A percentile compares a stretch with the other conserved stretches of the same genome.
These are phyloP conservation scores for Salix caprea DNA, from an alignment of 345 rosid species.

Conservation along the genomic window DNA sequence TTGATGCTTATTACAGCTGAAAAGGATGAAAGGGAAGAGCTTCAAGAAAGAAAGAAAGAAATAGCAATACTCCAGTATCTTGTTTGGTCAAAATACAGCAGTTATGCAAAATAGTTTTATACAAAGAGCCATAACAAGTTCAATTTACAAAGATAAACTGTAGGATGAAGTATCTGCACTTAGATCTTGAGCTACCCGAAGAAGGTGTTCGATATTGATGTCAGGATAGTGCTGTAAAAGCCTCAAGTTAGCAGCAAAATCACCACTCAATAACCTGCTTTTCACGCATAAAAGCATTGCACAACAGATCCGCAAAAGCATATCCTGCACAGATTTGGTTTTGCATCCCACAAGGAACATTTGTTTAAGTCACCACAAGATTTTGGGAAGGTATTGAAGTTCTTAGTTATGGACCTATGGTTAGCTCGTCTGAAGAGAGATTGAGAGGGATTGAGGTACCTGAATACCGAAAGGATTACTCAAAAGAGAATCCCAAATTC, in stretches of 20 bases:
- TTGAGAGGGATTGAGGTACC: slow-evolving; percentile 28
- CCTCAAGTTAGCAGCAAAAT: slow-evolving; percentile 58
- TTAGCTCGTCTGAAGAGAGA: background rate
- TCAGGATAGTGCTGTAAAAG: slow-evolving; percentile 63
- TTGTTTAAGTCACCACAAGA: background rate
- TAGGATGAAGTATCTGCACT: slow-evolving; percentile 44
- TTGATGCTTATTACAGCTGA: background rate
- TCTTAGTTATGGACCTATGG: too few relatives aligned
- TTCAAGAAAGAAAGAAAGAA: background rate
- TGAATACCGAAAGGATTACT: slow-evolving; percentile 59
- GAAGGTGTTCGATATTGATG: slow-evolving; percentile 47
- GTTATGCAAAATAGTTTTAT: background rate
- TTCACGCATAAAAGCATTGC: slow-evolving; percentile 59
- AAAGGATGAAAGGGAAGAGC: background rate
- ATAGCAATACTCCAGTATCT: background rate
- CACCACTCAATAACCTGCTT: slow-evolving; percentile 50
- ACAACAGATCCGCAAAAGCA: slow-evolving; percentile 67
- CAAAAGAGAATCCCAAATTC: slow-evolving; percentile 76
- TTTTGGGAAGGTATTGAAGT: background rate
- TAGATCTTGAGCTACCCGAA: slow-evolving; percentile 54
- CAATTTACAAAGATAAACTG: slow-evolving; percentile 27
- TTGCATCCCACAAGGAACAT: background rate
- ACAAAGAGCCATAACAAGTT: background rate
- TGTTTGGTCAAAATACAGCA: background rate
- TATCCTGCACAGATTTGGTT: slow-evolving; percentile 46